A percentile compares a stretch with the other conserved stretches of the same genome.
Conservation (phyloP, 768 basidiomycete species). For the Daedaleopsis sinensis region DNA sequence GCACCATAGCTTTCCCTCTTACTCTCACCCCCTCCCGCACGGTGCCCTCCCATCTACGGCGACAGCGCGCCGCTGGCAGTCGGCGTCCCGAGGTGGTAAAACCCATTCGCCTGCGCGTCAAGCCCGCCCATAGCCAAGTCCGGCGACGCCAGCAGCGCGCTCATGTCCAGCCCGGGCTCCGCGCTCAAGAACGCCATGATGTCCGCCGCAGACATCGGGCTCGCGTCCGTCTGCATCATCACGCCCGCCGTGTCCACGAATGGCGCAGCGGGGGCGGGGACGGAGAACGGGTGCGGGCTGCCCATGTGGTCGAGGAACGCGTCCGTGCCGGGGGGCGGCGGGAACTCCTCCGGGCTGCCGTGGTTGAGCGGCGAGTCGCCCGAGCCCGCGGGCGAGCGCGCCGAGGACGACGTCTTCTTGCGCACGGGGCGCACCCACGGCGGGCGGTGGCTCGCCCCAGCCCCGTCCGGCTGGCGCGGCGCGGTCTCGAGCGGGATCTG, state of each 20-base stretch:
- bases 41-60: neutral
- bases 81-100: conserved; percentile 14
- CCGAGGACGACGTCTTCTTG: conserved; percentile 63
- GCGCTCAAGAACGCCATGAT: conserved; percentile 64
- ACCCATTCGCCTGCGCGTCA: conserved; percentile 12
- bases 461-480: conserved; percentile 50
- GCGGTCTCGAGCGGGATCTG: conserved; percentile 83
- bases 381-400: conserved; percentile 40
- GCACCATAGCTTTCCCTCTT: neutral
- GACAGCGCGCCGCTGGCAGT: conserved; percentile 7
- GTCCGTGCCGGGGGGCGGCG: conserved; percentile 49
- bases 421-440: conserved; percentile 91
- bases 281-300: conserved; percentile 15
- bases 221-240: conserved; percentile 41
- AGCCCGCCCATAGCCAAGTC: conserved; percentile 13
- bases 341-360: conserved; percentile 66
- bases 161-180: conserved; percentile 17
- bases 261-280: neutral
- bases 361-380: conserved; percentile 39
- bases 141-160: conserved; percentile 16
- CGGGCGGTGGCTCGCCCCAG: conserved; percentile 54
- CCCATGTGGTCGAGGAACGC: conserved; percentile 55
- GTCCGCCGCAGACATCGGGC: conserved; percentile 59
- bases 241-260: neutral
- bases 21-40: neutral